Conservation (phyloP, 2,329 filamentous ascomycete species). For the Trichothecium roseum region DNA sequence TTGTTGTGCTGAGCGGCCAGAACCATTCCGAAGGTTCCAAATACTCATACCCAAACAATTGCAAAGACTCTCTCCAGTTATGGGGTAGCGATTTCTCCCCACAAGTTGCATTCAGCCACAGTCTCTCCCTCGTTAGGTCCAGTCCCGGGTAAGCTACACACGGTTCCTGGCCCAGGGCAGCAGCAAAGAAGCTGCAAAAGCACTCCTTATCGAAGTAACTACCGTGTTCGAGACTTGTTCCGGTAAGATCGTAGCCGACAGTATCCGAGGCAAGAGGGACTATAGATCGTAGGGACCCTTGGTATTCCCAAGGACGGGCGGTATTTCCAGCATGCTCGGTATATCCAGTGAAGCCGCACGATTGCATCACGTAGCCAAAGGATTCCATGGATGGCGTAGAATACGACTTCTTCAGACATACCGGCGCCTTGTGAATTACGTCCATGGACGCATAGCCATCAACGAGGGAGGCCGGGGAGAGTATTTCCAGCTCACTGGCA, state of each 20-base stretch:
- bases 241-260: slow-evolving; percentile 3
- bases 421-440: background rate
- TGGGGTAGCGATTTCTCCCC: background rate
- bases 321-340: background rate
- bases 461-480: background rate
- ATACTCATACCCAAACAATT: background rate
- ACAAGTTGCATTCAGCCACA: slow-evolving; percentile 3
- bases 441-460: too few relatives aligned
- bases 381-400: background rate
- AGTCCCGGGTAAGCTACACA: background rate
- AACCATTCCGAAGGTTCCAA: background rate
- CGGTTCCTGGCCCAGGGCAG: background rate
- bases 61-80: background rate
- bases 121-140: slow-evolving; percentile 1
- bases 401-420: background rate
- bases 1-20: too few relatives aligned
- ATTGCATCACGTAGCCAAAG: slow-evolving; percentile 1
- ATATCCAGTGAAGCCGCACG: background rate
- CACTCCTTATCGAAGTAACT: slow-evolving; percentile 3
- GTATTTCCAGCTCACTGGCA: slow-evolving; percentile 1
- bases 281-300: background rate
- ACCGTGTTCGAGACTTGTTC: background rate
- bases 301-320: slow-evolving; percentile 3
- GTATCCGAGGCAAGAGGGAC: background rate
- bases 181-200: slow-evolving; percentile 1